Percentiles rank a stretch among this genome's conserved stretches.
phyloP scores from a whole-genome alignment of 371 early-diverging fungal species.

The Mortierella sp. region DNA sequence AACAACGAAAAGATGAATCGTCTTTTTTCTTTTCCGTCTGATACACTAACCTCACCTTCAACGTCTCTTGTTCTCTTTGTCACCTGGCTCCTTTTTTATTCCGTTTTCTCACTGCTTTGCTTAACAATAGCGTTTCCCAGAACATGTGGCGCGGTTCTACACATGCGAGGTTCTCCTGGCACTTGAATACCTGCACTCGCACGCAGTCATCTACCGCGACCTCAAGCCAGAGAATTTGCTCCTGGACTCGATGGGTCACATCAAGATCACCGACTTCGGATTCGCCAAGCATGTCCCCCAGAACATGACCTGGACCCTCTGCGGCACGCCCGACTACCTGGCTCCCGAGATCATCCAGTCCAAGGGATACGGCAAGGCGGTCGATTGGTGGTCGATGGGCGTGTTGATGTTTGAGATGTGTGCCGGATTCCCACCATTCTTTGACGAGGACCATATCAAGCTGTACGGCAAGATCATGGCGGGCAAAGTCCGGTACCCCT shows the following conservation, averaged over 20 bases:
- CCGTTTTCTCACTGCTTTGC: background rate
- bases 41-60: conserved; percentile 8
- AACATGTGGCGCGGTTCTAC: conserved; percentile 90
- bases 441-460: conserved; percentile 95
- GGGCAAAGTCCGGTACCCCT: conserved; percentile 90
- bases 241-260: conserved; percentile 94
- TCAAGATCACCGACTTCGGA: conserved; percentile 99
- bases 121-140: conserved; percentile 80
- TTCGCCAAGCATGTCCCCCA: conserved; percentile 95
- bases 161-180: conserved; percentile 84
- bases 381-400: conserved; percentile 98
- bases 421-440: conserved; percentile 96
- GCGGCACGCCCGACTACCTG: conserved; percentile 99
- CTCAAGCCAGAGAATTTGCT: conserved; percentile 97
- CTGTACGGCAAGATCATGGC: conserved; percentile 96
- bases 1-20: background rate
- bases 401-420: conserved; percentile 96
- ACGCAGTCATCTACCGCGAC: conserved; percentile 95
- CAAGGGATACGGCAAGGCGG: conserved; percentile 95
- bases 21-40: background rate
- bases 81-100: background rate
- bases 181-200: conserved; percentile 92
- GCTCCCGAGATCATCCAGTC: conserved; percentile 98
- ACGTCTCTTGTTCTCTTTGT: background rate
- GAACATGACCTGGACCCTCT: conserved; percentile 97